phyloP scores from a whole-genome alignment of 495 filamentous ascomycete species.

The Penicillium macrosclerotiorum region DNA sequence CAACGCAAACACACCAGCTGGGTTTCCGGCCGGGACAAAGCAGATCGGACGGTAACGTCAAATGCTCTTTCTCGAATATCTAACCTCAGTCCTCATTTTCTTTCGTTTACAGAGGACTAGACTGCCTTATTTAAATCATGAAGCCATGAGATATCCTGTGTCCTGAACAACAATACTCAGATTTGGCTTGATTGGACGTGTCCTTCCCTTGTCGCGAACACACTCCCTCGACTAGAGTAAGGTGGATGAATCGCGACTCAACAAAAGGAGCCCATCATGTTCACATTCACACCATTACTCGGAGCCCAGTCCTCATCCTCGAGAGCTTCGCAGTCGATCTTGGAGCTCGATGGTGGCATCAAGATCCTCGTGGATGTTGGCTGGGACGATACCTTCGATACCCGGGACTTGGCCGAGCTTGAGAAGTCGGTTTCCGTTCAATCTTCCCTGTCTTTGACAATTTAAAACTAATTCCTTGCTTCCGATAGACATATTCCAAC shows the following conservation, averaged over 20 bases:
- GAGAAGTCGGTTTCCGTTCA: slow-evolving; percentile 65
- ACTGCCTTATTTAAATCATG: not conserved
- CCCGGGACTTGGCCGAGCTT: slow-evolving; percentile 73
- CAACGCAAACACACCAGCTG: slow-evolving; percentile 5
- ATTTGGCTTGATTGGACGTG: slow-evolving; percentile 9
- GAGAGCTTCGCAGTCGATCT: slow-evolving; percentile 84
- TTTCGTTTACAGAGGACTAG: not conserved
- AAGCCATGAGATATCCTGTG: not conserved
- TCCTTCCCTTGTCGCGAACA: slow-evolving; percentile 10
- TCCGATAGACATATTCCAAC: slow-evolving; percentile 76
- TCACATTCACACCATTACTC: slow-evolving; percentile 89
- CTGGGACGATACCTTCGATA: slow-evolving; percentile 90
- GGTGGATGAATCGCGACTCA: slow-evolving; percentile 1
- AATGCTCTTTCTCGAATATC: not conserved
- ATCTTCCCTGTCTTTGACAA: not conserved
- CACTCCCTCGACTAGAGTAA: slow-evolving; percentile 6
- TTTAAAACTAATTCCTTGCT: slow-evolving; percentile 9
- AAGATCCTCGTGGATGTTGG: slow-evolving; percentile 94
- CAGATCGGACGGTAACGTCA: not conserved
- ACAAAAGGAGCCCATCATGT: slow-evolving; percentile 58
- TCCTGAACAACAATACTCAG: not conserved
- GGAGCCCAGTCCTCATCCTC: slow-evolving; percentile 82
- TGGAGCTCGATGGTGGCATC: slow-evolving; percentile 95
- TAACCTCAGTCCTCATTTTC: not conserved
- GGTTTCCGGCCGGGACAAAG: not conserved